Evolutionary conservation across 768 basidiomycete genomes (phyloP), one percentile per base, ranked within the genome.

Genomic region (Fibroporia radiculosa): DNA sequence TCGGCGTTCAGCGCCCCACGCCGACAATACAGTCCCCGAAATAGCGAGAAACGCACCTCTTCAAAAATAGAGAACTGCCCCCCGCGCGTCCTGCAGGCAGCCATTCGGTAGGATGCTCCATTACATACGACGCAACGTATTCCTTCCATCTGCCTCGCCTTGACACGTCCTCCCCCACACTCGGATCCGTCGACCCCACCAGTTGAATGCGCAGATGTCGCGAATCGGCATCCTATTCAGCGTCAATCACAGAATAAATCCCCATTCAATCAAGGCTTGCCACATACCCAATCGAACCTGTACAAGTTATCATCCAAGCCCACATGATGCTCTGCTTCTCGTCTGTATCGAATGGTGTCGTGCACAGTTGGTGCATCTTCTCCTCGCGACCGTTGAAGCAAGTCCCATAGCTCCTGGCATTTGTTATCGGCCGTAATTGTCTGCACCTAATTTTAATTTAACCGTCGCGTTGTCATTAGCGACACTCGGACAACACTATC

Each of bases 341-440:
- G 72, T 40, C 87, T 78, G 67, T 90, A 90, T 48, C 80, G 74
- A 49, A 89, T 77, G 46, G 82, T 69, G 53, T 86, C 83, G 47
- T 80, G 78, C 44, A 74, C 73, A 23, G 74, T 75, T 40, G 79
- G 62, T 39, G 56, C 65, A 32, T 75, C 78, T 4, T 67, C 65
- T 42, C 54, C 65, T 49, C 87, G 80, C 40, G 78, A 77, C 44
- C 71, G 71, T 57, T 84, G 80, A 32, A 95, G 68, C 41, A 93
- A 64, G 23, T 74, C 70, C 78, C 86, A 84, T 25, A 96, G 66
- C 56, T 95, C 93, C 59, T 88, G 89, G 46, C 85, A 88, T 61
- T 84, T 88, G 67, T 75, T 72, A 60, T 98, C 95, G 25, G 78
- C 77, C 38, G 89, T 63, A 40, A 95, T 80, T 2, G 82, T 86